Conservation (phyloP, 768 basidiomycete species). For the Pulveroboletus sp. region DNA sequence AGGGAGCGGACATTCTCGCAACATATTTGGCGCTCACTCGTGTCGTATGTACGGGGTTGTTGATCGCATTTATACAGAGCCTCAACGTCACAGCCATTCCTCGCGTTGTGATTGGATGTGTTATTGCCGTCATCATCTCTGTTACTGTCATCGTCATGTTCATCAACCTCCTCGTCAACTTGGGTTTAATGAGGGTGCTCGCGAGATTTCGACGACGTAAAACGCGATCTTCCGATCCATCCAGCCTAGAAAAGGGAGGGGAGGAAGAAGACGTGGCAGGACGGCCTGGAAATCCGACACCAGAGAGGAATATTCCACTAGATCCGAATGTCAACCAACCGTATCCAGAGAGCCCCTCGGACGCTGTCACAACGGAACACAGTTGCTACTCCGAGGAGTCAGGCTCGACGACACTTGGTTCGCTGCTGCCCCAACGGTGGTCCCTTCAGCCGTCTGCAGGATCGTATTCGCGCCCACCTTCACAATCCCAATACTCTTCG, state of each 20-base stretch:
- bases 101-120: slow-evolving; percentile 74
- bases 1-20: slow-evolving; percentile 66
- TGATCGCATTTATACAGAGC: slow-evolving; percentile 72
- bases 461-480: slow-evolving; percentile 28
- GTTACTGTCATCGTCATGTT: slow-evolving; percentile 66
- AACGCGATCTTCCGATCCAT: slow-evolving; percentile 9
- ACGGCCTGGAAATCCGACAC: slow-evolving; percentile 51
- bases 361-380: slow-evolving; percentile 15
- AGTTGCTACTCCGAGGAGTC: slow-evolving; percentile 31
- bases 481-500: slow-evolving; percentile 31
- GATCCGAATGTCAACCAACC: slow-evolving; percentile 41
- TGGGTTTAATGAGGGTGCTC: slow-evolving; percentile 31
- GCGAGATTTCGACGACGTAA: slow-evolving; percentile 16
- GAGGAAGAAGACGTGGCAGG: slow-evolving; percentile 18
- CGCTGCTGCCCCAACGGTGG: slow-evolving; percentile 30
- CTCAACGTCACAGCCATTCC: slow-evolving; percentile 68
- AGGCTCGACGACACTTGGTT: slow-evolving; percentile 34
- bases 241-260: slow-evolving; percentile 28
- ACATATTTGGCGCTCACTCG: slow-evolving; percentile 64
- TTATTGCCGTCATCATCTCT: slow-evolving; percentile 67
- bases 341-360: slow-evolving; percentile 38
- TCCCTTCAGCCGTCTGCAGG: slow-evolving; percentile 28
- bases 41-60: slow-evolving; percentile 61
- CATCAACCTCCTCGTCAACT: slow-evolving; percentile 57
- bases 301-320: slow-evolving; percentile 39